Base-by-base conservation (phyloP, 2,329 filamentous ascomycete genomes). In the Macroventuria anomochaeta region DNA sequence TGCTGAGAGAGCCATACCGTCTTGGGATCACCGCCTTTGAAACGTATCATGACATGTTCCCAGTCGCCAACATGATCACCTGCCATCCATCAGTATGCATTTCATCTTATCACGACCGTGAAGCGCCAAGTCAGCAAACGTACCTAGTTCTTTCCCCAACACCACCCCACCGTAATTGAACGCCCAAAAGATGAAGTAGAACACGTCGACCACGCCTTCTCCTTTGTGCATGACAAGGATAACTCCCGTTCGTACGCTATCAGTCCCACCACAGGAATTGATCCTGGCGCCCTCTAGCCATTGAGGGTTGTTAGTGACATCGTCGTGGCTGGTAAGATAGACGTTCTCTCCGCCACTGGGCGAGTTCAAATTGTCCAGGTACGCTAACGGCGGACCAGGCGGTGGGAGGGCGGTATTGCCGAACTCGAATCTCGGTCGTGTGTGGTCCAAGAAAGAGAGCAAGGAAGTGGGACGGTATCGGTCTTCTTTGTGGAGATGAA, bases 1-100 rank as follows among this genome's bases (percentile, higher is more conserved):
- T 88, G 85, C 64, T 88, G 85, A 43, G 79, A 82, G 58, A 80
- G 86, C 83, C 84, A 88, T 10, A 87, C 69, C 1, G 78, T 75
- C 54, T 78, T 71, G 0, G 85, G 85, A 3, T 62, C 58, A 5
- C 81, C 83, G 46, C 85, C 74, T 5, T 76, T 44, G 67, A 88
- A 88, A 3, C 86, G 83, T 28, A 88, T 77, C 83, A 86, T 86
- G 53, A 83, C 85, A 65, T 87, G 84, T 65, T 87, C 84, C 84
- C 83, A 85, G 64, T 86, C 84, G 1, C 85, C 85, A 25, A 88
- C 80, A 67, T 88, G 85, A 65, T 86, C 78, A 1, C 75, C 63
- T 68, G 37, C 10, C 7, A 18, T 25, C 52, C 28, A 55, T 41
- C 7, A 48, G 37, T 11, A 17, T 8, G 23, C 8, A 8, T 8